Evolutionary conservation across 2,329 filamentous ascomycete genomes (phyloP).

Genomic region (Fusarium torulosum): DNA sequence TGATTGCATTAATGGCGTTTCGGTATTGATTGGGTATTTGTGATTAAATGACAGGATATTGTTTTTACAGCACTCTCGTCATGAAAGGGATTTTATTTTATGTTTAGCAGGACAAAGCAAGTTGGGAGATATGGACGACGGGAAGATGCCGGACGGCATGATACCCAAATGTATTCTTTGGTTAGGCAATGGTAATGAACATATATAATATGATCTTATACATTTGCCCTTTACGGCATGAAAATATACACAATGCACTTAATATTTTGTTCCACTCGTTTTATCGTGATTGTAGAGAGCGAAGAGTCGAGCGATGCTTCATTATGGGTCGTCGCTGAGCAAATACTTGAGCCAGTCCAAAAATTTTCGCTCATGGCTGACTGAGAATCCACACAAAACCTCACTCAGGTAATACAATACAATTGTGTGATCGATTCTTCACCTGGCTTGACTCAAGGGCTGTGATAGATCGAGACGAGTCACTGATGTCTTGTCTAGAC

Average conservation of each 20-base stretch:
- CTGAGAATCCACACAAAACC: slow-evolving; percentile 44
- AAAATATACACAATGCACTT: slow-evolving; percentile 27
- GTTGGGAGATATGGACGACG: slow-evolving; percentile 21
- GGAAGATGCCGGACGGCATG: slow-evolving; percentile 43
- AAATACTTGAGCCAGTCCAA: slow-evolving; percentile 33
- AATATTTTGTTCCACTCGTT: not conserved
- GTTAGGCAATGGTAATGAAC: slow-evolving; percentile 19
- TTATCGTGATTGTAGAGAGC: not conserved
- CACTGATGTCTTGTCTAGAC: not conserved
- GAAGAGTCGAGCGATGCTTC: not conserved
- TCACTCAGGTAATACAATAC: slow-evolving; percentile 12
- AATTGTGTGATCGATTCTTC: slow-evolving; percentile 1
- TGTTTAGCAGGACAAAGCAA: slow-evolving; percentile 11
- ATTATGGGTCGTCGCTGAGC: slow-evolving; percentile 23
- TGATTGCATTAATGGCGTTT: slow-evolving; percentile 49
- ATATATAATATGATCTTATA: slow-evolving; percentile 27
- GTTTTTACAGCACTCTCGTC: slow-evolving; percentile 23
- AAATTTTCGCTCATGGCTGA: slow-evolving; percentile 43
- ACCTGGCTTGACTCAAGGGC: not conserved
- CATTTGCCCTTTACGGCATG: slow-evolving; percentile 12
- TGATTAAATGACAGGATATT: slow-evolving; percentile 16
- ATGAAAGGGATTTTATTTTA: slow-evolving; percentile 29
- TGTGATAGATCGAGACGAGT: not conserved
- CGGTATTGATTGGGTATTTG: slow-evolving; percentile 35
- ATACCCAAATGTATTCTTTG: slow-evolving; percentile 39